Percentiles rank a stretch among this genome's conserved stretches.
Conservation (phyloP, 164 flowering plant genomes). For the Vitis labrusca region DNA sequence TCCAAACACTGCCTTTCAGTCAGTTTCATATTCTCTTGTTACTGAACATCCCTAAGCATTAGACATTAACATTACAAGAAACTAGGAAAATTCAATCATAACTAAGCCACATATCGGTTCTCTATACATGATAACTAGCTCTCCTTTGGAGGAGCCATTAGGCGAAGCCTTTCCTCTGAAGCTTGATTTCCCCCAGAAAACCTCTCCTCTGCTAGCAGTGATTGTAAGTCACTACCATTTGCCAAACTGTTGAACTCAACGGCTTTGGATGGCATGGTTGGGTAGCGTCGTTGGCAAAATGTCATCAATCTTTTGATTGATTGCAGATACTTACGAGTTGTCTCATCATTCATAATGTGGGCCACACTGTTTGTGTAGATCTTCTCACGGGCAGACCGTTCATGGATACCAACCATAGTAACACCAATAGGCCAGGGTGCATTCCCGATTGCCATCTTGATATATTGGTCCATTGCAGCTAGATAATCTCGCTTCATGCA, state of each 20-base stretch:
- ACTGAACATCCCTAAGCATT: too few species aligned
- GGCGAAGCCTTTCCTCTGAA: constrained; percentile 56
- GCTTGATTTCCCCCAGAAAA: constrained; percentile 22
- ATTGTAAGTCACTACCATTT: constrained; percentile 92
- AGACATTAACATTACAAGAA: too few species aligned
- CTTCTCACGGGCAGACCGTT: constrained; percentile 99
- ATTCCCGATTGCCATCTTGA: constrained; percentile 93
- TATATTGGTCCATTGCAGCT: constrained; percentile 96
- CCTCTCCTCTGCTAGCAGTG: constrained; percentile 73
- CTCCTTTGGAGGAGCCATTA: constrained; percentile 60
- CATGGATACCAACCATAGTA: constrained; percentile 99
- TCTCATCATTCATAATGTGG: constrained; percentile 98
- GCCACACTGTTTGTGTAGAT: constrained; percentile 98
- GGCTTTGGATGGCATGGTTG: constrained; percentile 92
- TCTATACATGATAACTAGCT: constrained; percentile 13
- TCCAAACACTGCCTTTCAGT: too few species aligned
- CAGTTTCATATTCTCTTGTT: too few species aligned
- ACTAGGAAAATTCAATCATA: not conserved
- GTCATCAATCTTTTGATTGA: constrained; percentile 95
- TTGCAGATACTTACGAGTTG: constrained; percentile 94
- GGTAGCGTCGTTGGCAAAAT: constrained; percentile 88
- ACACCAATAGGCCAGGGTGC: constrained; percentile 99
- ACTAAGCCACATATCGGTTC: not conserved
- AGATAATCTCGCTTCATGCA: constrained; percentile 86
- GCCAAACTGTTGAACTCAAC: constrained; percentile 98